phyloP scores from a whole-genome alignment of 352 stramenopile genomes.

The Pythium vanterpoolii region DNA sequence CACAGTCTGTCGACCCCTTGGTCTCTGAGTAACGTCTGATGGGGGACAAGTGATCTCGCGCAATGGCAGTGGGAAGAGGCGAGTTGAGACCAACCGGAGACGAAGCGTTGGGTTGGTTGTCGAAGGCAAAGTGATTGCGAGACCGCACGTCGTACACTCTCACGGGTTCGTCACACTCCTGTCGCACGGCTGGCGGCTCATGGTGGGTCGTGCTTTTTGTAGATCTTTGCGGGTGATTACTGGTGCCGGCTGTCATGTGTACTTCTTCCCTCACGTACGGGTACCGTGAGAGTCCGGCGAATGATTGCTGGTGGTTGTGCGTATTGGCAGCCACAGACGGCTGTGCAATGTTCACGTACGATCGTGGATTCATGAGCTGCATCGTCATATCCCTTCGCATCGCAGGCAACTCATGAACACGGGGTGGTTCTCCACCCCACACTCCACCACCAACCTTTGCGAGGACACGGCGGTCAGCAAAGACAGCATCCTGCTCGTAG shows the following conservation, averaged over 20 bases:
- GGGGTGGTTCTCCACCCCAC: not conserved
- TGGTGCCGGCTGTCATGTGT: not conserved
- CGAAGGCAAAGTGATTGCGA: constrained; percentile 1
- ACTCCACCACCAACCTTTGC: not conserved
- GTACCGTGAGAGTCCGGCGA: not conserved
- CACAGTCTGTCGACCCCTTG: constrained; percentile 14
- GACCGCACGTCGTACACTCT: not conserved
- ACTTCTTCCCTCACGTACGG: not conserved
- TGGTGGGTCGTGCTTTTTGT: not conserved
- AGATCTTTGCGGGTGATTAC: not conserved
- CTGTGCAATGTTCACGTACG: not conserved
- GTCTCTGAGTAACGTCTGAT: constrained; percentile 12
- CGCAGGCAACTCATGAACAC: not conserved
- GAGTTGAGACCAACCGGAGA: constrained; percentile 3
- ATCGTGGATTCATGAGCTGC: not conserved
- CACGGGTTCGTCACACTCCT: not conserved
- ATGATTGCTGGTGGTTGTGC: not conserved
- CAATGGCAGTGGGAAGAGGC: not conserved
- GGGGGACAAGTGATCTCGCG: constrained; percentile 5
- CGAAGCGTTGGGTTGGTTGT: constrained; percentile 1
- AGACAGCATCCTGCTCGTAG: constrained; percentile 11
- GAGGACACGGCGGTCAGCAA: not conserved
- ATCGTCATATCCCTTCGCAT: constrained; percentile 1
- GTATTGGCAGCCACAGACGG: not conserved
- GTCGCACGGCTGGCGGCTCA: not conserved